These are phyloP conservation scores for Harrya chromipes DNA, from an alignment of 768 basidiomycete species.

Conservation along the genomic window DNA sequence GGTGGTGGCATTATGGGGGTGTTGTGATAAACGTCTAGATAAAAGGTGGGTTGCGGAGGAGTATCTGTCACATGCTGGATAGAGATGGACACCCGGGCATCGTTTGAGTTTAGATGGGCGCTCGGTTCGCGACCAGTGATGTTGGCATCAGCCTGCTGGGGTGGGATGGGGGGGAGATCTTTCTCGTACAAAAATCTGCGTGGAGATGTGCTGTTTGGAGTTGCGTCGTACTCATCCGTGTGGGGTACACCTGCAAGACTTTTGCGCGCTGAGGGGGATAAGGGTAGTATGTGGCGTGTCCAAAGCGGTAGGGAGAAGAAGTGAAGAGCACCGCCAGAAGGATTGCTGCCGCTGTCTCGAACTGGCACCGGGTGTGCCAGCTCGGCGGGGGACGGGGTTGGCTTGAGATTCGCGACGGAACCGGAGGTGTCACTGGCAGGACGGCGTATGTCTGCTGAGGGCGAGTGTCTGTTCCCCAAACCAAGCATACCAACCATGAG, in stretches of 20 bases:
- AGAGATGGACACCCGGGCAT: conserved; percentile 14
- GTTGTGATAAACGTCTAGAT: conserved; percentile 55
- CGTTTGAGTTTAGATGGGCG: conserved; percentile 6
- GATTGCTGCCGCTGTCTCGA: conserved; percentile 37
- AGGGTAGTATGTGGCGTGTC: conserved; percentile 48
- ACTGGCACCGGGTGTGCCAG: conserved; percentile 42
- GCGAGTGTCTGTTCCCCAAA: conserved; percentile 33
- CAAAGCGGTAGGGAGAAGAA: conserved; percentile 68
- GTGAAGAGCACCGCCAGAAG: conserved; percentile 39
- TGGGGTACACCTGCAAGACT: conserved; percentile 21
- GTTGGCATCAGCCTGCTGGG: conserved; percentile 4
- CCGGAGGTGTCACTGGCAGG: conserved; percentile 22
- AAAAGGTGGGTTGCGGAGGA: conserved; percentile 54
- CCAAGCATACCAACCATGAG: conserved; percentile 38
- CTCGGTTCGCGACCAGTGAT: neutral
- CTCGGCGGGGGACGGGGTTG: conserved; percentile 45
- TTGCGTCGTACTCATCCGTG: conserved; percentile 25
- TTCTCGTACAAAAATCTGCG: conserved; percentile 34
- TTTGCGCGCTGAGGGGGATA: conserved; percentile 31
- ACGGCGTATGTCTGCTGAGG: conserved; percentile 26
- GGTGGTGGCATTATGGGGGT: conserved; percentile 42
- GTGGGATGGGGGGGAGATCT: conserved; percentile 49
- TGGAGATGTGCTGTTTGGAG: conserved; percentile 14
- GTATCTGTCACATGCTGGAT: conserved; percentile 21
- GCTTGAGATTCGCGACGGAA: conserved; percentile 29